These are phyloP conservation scores for Kodamaea alishanica DNA, from an alignment of 1,139 yeast species.

Conservation along the genomic window DNA sequence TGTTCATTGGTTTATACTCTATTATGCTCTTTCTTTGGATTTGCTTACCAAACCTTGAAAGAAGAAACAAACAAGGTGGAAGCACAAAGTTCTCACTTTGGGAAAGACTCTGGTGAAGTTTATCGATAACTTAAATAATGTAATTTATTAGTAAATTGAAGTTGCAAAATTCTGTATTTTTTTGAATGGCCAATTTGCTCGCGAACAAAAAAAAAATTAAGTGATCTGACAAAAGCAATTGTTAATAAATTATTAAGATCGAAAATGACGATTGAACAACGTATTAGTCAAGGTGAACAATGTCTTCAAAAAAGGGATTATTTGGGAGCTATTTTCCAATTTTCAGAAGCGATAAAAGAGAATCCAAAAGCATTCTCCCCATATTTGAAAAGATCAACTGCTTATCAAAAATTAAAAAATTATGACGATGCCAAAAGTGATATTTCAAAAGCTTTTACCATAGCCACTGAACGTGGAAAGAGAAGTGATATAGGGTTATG, in stretches of 20 bases:
- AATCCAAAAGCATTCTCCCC: conserved; percentile 51
- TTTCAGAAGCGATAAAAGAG: conserved; percentile 31
- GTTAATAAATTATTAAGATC: too few relatives aligned
- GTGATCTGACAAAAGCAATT: too few relatives aligned
- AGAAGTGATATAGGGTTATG: conserved; percentile 54
- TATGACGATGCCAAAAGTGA: conserved; percentile 49
- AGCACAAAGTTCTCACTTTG: conserved; percentile 7
- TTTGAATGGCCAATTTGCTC: too few relatives aligned
- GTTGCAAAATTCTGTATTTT: too few relatives aligned
- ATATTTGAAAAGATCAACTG: conserved; percentile 51
- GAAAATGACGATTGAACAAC: conserved; percentile 39
- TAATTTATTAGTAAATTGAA: too few relatives aligned
- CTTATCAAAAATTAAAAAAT: conserved; percentile 51
- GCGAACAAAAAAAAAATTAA: too few relatives aligned
- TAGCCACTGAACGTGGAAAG: conserved; percentile 52
- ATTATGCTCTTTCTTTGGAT: conserved; percentile 44
- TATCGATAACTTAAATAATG: too few relatives aligned
- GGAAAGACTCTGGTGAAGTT: conserved; percentile 13
- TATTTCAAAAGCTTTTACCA: conserved; percentile 51
- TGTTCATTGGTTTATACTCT: conserved; percentile 39
- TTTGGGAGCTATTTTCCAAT: conserved; percentile 34
- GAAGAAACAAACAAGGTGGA: conserved; percentile 8
- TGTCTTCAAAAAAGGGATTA: conserved; percentile 29
- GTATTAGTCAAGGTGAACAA: conserved; percentile 36
- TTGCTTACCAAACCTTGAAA: conserved; percentile 37